A percentile compares a stretch with the other conserved stretches of the same genome.
Evolutionary conservation across 176 grass and related monocot species (phyloP).

Genomic region (Oryza nivara): DNA sequence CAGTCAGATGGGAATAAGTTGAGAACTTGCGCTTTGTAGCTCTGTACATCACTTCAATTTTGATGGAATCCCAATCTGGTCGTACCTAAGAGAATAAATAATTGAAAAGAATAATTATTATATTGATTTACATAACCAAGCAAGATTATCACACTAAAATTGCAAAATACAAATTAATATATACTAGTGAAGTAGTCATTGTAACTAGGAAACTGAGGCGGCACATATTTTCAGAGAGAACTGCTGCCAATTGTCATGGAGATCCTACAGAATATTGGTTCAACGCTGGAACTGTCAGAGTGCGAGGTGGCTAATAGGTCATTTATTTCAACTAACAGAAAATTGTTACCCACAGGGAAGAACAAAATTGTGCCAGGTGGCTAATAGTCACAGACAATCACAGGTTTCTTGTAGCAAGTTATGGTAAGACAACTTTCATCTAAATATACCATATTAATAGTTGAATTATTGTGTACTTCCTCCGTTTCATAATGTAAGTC

Average conservation of each 20-base stretch:
- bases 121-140: not conserved
- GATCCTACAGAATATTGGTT: not conserved
- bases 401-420: not conserved
- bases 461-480: not conserved
- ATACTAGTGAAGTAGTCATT: not conserved
- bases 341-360: not conserved
- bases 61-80: slow-evolving; percentile 70
- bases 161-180: not conserved
- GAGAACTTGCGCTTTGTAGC: slow-evolving; percentile 84
- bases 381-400: not conserved
- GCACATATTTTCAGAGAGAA: not conserved
- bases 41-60: slow-evolving; percentile 79
- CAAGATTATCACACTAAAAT: not conserved
- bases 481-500: too few relatives aligned
- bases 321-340: not conserved
- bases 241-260: not conserved
- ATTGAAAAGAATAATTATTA: not conserved
- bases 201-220: not conserved
- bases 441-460: not conserved
- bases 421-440: not conserved
- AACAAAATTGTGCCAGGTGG: not conserved
- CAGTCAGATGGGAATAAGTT: slow-evolving; percentile 60
- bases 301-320: not conserved
- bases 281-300: not conserved
- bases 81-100: slow-evolving; percentile 55